Conservation (phyloP, 192 early-diverging fungal genomes). For the Entomortierella parvispora region DNA sequence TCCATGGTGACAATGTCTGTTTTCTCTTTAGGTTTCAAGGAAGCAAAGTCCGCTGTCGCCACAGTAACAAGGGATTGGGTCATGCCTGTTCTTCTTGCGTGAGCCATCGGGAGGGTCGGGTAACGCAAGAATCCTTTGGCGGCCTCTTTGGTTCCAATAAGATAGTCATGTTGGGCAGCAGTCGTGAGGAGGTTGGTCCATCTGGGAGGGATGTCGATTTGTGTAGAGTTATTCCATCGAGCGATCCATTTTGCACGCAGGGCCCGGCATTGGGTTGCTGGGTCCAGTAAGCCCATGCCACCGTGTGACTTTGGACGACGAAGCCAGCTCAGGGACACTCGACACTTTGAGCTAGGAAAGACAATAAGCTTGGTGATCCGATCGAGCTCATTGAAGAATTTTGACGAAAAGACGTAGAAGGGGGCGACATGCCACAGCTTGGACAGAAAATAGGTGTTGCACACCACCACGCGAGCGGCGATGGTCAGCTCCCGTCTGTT, state of each 20-base stretch:
- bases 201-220: too few species aligned
- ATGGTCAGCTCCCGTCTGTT: not conserved
- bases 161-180: too few species aligned
- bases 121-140: too few species aligned
- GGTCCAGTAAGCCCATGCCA: not conserved
- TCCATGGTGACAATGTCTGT: too few species aligned
- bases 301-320: not conserved
- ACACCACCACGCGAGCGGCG: not conserved
- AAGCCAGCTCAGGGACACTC: not conserved
- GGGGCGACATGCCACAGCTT: slow-evolving; percentile 4
- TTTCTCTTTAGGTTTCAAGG: too few species aligned
- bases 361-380: not conserved
- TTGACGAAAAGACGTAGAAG: not conserved
- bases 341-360: not conserved
- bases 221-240: slow-evolving; percentile 1
- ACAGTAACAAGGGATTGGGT: too few species aligned
- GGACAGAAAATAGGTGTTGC: slow-evolving; percentile 7
- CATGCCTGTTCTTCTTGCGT: too few species aligned
- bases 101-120: too few species aligned
- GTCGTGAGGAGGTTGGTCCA: too few species aligned
- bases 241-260: not conserved
- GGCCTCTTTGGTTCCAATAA: too few species aligned
- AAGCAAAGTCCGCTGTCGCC: too few species aligned
- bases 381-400: not conserved
- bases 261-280: not conserved